Conservation (phyloP, 768 basidiomycete genomes). For the Serendipita vermifera region DNA sequence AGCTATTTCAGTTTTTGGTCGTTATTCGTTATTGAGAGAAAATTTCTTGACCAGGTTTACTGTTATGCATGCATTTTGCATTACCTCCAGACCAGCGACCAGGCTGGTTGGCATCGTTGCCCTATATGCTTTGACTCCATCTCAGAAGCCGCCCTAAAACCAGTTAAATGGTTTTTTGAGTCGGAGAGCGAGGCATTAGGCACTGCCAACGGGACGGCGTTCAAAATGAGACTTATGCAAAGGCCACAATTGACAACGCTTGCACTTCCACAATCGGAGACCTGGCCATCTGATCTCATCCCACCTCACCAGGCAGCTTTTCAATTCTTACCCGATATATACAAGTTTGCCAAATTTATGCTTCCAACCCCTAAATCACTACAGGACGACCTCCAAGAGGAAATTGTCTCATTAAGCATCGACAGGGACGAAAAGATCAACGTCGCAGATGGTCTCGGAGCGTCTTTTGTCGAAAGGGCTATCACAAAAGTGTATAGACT, state of each 20-base stretch:
- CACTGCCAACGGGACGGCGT: constrained; percentile 11
- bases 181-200: background rate
- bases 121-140: constrained; percentile 95
- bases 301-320: constrained; percentile 90
- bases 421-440: constrained; percentile 57
- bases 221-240: constrained; percentile 82
- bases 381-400: constrained; percentile 52
- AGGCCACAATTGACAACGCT: constrained; percentile 91
- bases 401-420: constrained; percentile 54
- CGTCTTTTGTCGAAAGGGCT: constrained; percentile 69
- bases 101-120: constrained; percentile 77
- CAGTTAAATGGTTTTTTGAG: constrained; percentile 78
- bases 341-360: constrained; percentile 86
- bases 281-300: constrained; percentile 89
- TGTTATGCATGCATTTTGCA: constrained; percentile 92
- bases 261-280: constrained; percentile 77
- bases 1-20: constrained; percentile 26
- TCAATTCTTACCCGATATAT: constrained; percentile 89
- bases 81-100: constrained; percentile 72
- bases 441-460: constrained; percentile 62
- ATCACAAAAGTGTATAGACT: constrained; percentile 64
- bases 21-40: background rate
- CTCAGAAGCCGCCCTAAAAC: constrained; percentile 79
- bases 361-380: constrained; percentile 83
- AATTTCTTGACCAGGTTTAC: constrained; percentile 53